Evolutionary conservation across 108 stramenopile genomes (phyloP).

Genomic region (Nitzschia sp.): DNA sequence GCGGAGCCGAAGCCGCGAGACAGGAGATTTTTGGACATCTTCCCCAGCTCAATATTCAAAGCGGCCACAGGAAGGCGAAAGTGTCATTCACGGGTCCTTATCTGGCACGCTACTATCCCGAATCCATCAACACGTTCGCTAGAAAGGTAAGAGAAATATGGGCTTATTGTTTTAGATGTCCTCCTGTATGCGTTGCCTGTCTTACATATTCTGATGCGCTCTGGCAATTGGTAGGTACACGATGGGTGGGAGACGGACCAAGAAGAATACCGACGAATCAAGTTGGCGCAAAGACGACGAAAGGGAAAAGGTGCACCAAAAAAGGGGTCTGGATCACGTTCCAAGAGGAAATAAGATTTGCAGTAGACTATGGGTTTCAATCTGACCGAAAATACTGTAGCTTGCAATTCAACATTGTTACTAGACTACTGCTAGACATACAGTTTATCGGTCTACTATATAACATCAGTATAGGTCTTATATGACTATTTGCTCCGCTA

Average conservation of each 20-base stretch:
- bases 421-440: too few species aligned
- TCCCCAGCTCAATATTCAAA: conserved; percentile 60
- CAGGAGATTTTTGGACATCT: conserved; percentile 78
- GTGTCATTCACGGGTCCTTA: conserved; percentile 61
- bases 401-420: too few species aligned
- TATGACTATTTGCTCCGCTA: too few species aligned
- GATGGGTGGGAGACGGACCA: conserved; percentile 62
- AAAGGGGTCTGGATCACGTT: conserved; percentile 81
- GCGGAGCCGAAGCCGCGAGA: conserved; percentile 34
- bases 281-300: conserved; percentile 62
- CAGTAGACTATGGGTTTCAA: too few species aligned
- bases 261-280: conserved; percentile 64
- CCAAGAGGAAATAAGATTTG: conserved; percentile 39
- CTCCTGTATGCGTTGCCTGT: too few species aligned
- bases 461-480: too few species aligned
- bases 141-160: conserved; percentile 64
- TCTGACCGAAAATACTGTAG: too few species aligned
- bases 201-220: not conserved
- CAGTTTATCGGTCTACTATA: too few species aligned
- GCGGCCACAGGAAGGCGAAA: conserved; percentile 64
- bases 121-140: conserved; percentile 68
- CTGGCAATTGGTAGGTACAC: conserved; percentile 21
- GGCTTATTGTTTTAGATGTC: too few species aligned
- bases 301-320: conserved; percentile 90
- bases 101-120: conserved; percentile 70